These are phyloP conservation scores for Coprinopsis cinerea DNA, from an alignment of 768 basidiomycete genomes.

Conservation along the genomic window DNA sequence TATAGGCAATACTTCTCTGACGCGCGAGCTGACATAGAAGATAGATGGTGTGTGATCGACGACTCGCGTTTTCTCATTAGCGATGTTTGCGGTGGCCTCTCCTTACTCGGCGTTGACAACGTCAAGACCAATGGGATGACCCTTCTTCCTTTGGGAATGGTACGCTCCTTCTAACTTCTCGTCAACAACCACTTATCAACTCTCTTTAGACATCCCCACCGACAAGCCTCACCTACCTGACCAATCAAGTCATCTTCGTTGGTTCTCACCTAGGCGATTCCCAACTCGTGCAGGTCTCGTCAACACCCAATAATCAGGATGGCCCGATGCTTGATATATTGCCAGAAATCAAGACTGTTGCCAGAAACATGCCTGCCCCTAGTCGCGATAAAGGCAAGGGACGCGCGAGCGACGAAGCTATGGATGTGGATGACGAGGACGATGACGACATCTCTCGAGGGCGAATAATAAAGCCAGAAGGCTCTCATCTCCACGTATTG, in stretches of 20 bases:
- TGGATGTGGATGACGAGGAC: slow-evolving; percentile 27
- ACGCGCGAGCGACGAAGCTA: slow-evolving; percentile 32
- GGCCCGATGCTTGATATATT: slow-evolving; percentile 49
- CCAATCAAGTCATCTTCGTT: slow-evolving; percentile 64
- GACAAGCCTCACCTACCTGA: slow-evolving; percentile 65
- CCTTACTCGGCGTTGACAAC: slow-evolving; percentile 52
- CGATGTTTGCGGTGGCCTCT: slow-evolving; percentile 66
- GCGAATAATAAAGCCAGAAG: slow-evolving; percentile 43
- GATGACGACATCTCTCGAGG: slow-evolving; percentile 29
- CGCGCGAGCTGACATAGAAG: too few species aligned
- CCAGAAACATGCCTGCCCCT: slow-evolving; percentile 24
- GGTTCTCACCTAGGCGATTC: slow-evolving; percentile 83
- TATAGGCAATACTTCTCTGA: too few species aligned
- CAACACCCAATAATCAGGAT: slow-evolving; percentile 34
- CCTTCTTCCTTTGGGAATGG: slow-evolving; percentile 69
- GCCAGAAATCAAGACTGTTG: slow-evolving; percentile 36
- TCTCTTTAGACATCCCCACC: slow-evolving; percentile 58
- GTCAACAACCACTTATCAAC: slow-evolving; percentile 4
- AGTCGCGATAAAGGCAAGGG: slow-evolving; percentile 29
- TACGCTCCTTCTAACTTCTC: slow-evolving; percentile 21
- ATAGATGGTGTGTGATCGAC: slow-evolving; percentile 50
- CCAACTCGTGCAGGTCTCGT: slow-evolving; percentile 60
- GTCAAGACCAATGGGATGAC: slow-evolving; percentile 38
- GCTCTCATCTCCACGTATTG: slow-evolving; percentile 55
- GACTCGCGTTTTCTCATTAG: slow-evolving; percentile 52